Conservation (phyloP, 257 asterid genomes). For the Fraxinus quadrangulata region DNA sequence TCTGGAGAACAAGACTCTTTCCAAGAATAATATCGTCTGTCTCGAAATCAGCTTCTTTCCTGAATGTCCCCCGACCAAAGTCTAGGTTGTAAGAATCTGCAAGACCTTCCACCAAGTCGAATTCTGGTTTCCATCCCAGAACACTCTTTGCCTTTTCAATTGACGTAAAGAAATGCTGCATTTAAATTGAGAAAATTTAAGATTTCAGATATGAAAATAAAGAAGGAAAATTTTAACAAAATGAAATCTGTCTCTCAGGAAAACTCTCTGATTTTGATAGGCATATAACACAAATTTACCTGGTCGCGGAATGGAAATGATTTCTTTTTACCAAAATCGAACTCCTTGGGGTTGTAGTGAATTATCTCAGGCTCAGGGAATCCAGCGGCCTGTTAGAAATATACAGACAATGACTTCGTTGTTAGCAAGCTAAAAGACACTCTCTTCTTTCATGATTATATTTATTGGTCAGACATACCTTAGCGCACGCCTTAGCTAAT, state of each 20-base stretch:
- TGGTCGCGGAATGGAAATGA: conserved; percentile 94
- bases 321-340: conserved; percentile 96
- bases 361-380: conserved; percentile 96
- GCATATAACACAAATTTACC: conserved; percentile 39
- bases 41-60: conserved; percentile 92
- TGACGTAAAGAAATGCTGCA: conserved; percentile 96
- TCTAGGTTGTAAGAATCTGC: conserved; percentile 90
- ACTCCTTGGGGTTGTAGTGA: conserved; percentile 95
- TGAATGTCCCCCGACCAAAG: conserved; percentile 87
- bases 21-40: conserved; percentile 93
- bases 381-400: conserved; percentile 73
- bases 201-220: background rate
- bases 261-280: background rate
- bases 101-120: conserved; percentile 75
- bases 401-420: background rate
- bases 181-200: conserved; percentile 11
- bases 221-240: background rate
- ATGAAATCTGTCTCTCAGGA: background rate
- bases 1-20: conserved; percentile 67
- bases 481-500: conserved; percentile 92
- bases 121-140: conserved; percentile 81
- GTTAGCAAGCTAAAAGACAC: background rate
- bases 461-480: conserved; percentile 42
- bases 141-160: conserved; percentile 85
- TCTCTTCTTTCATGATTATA: background rate